Percentiles rank a stretch among this genome's conserved stretches.
Evolutionary conservation across 2,329 filamentous ascomycete species (phyloP).

Genomic region (Mollisia scopiformis): DNA sequence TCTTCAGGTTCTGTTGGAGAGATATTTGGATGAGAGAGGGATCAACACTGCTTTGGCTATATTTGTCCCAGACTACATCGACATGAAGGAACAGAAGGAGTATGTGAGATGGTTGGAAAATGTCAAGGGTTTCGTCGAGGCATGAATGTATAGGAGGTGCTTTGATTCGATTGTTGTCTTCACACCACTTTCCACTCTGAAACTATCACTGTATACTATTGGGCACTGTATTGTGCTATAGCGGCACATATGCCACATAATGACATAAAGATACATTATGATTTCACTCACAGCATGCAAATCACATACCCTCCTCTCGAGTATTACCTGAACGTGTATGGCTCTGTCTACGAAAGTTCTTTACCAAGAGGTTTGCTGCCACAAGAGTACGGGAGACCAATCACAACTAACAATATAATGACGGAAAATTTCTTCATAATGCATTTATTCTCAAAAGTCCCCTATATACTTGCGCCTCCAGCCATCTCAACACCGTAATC

Average conservation of each 20-base stretch:
- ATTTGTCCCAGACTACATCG: constrained; percentile 95
- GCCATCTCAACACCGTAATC: not conserved
- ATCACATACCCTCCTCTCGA: too few relatives aligned
- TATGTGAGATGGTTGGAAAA: constrained; percentile 89
- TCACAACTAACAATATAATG: not conserved
- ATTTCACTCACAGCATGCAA: too few relatives aligned
- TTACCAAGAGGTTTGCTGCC: too few relatives aligned
- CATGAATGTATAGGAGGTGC: constrained; percentile 44
- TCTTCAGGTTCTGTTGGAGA: constrained; percentile 87
- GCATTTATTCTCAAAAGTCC: constrained; percentile 8
- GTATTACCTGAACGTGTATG: too few relatives aligned
- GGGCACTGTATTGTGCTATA: constrained; percentile 8
- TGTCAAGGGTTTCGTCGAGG: constrained; percentile 83
- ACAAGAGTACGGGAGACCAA: not conserved
- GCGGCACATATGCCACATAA: constrained; percentile 17
- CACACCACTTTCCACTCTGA: constrained; percentile 31
- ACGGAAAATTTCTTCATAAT: constrained; percentile 4
- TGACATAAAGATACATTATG: constrained; percentile 15
- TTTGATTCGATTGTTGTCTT: constrained; percentile 31
- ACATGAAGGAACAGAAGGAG: constrained; percentile 98
- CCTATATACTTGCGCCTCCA: not conserved
- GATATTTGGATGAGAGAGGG: constrained; percentile 92
- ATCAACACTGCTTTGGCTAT: constrained; percentile 84
- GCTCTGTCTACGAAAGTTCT: too few relatives aligned
- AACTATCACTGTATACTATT: constrained; percentile 23